Evolutionary conservation across 306 rosid species (phyloP).

Genomic region (apple (Malus domestica)): DNA sequence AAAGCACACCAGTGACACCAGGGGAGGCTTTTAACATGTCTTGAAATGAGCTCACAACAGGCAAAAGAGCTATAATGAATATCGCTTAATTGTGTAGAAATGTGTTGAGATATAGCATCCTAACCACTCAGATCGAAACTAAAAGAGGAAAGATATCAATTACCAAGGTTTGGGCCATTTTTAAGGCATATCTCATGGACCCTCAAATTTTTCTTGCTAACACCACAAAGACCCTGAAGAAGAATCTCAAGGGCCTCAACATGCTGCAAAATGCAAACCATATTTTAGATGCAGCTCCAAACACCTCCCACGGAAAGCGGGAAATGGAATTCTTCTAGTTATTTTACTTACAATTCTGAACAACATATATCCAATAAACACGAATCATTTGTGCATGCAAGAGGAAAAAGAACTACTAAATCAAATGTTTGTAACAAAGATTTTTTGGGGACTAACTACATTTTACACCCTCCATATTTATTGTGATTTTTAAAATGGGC

Average conservation of each 20-base stretch:
- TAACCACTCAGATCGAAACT: not conserved
- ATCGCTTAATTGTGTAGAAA: not conserved
- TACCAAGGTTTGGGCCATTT: conserved; percentile 77
- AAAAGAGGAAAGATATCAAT: conserved; percentile 8
- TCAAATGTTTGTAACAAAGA: not conserved
- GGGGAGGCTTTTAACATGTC: not conserved
- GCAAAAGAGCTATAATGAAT: not conserved
- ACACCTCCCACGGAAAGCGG: not conserved
- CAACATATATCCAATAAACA: not conserved
- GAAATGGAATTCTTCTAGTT: not conserved
- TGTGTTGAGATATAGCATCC: not conserved
- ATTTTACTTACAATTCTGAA: not conserved
- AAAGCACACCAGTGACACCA: not conserved
- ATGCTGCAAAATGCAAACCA: conserved; percentile 49
- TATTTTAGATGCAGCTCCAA: conserved; percentile 9
- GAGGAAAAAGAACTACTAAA: not conserved
- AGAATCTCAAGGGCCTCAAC: conserved; percentile 97
- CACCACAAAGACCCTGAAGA: conserved; percentile 95
- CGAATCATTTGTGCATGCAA: not conserved
- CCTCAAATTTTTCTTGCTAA: conserved; percentile 67
- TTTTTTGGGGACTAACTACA: no score
- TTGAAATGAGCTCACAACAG: not conserved
- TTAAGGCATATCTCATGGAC: conserved; percentile 86
- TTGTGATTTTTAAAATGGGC: not conserved
- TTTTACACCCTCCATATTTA: no score